Percentiles rank a stretch among this genome's conserved stretches.
Evolutionary conservation across 2,329 filamentous ascomycete genomes (phyloP).

Genomic region (Xylaria sp.): DNA sequence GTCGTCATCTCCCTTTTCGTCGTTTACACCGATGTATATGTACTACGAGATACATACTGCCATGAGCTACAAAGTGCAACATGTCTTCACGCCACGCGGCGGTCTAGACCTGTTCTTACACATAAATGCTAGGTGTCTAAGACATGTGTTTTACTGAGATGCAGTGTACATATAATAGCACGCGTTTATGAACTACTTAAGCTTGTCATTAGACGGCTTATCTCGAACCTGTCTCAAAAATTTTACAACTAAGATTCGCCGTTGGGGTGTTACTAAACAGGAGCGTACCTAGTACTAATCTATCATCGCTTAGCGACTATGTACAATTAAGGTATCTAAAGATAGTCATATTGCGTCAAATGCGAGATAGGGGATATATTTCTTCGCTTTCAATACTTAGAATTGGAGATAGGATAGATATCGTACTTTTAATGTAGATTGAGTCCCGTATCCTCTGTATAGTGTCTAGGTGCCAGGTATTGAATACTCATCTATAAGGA

Average conservation of each 20-base stretch:
- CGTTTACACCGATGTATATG: not conserved
- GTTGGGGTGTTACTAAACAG: no score
- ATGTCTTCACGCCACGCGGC: slow-evolving; percentile 27
- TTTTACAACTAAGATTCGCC: not conserved
- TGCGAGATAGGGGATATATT: no score
- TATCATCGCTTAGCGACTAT: no score
- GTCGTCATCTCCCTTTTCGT: not conserved
- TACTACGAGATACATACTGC: not conserved
- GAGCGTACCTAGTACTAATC: no score
- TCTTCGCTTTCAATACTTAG: no score
- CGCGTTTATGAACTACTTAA: not conserved
- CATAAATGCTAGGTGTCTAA: slow-evolving; percentile 2
- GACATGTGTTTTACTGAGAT: slow-evolving; percentile 3
- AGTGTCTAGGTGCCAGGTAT: no score
- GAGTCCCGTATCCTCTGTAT: no score
- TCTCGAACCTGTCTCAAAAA: not conserved
- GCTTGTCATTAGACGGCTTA: not conserved
- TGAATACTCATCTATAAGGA: no score
- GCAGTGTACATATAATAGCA: not conserved
- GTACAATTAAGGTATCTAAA: no score
- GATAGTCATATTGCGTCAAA: no score
- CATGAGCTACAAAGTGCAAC: not conserved
- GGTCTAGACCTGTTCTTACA: slow-evolving; percentile 12
- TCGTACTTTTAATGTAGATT: no score
- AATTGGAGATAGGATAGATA: no score